Conservation (phyloP, 192 early-diverging fungal species). For the Entomortierella chlamydospora region DNA sequence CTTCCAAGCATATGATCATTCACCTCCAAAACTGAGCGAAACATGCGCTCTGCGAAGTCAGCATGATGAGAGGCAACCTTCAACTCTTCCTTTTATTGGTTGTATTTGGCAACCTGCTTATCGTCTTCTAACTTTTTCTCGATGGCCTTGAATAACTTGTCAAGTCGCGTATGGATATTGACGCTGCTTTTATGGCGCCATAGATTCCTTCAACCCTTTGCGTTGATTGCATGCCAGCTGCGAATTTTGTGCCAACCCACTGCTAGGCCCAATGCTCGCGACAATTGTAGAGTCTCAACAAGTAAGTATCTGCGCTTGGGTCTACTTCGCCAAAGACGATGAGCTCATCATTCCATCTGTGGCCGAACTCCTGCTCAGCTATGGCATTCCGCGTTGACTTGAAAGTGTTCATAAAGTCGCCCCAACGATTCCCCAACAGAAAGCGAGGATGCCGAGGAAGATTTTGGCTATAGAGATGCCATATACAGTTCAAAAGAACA, state of each 20-base stretch:
- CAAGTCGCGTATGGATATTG: not conserved
- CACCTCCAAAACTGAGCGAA: not conserved
- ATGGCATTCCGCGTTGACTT: not conserved
- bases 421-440: not conserved
- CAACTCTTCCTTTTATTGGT: not conserved
- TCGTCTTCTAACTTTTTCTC: not conserved
- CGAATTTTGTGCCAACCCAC: conserved; percentile 10
- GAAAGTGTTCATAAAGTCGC: not conserved
- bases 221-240: conserved; percentile 14
- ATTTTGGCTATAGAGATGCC: not conserved
- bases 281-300: not conserved
- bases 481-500: conserved; percentile 3
- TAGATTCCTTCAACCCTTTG: conserved; percentile 9
- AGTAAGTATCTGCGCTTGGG: not conserved
- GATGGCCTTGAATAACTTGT: not conserved
- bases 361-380: not conserved
- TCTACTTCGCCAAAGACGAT: not conserved
- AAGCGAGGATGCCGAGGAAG: not conserved
- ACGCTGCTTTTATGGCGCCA: not conserved
- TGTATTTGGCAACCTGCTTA: not conserved
- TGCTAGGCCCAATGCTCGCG: not conserved
- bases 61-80: not conserved
- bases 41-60: not conserved
- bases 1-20: not conserved
- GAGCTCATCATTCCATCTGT: not conserved